phyloP scores from a whole-genome alignment of 805 yeast species.

The Myxozyma monticola region DNA sequence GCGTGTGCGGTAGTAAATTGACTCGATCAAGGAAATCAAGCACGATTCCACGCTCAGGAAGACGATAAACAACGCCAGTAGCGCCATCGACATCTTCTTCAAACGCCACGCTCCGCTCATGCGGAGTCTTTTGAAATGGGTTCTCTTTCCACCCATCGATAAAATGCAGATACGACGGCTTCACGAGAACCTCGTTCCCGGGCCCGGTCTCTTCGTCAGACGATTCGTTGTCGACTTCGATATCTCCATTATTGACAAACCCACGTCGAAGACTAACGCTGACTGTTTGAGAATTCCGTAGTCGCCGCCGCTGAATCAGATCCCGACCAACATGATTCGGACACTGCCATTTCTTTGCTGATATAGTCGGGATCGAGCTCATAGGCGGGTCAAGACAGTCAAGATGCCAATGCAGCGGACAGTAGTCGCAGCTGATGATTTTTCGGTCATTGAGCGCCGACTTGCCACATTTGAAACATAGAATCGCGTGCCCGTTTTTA shows the following conservation, averaged over 20 bases:
- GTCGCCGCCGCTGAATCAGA: slow-evolving; percentile 42
- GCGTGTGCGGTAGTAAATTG: slow-evolving; percentile 34
- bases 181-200: slow-evolving; percentile 15
- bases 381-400: slow-evolving; percentile 83
- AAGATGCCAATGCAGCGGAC: slow-evolving; percentile 81
- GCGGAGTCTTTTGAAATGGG: slow-evolving; percentile 10
- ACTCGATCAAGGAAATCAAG: slow-evolving; percentile 66
- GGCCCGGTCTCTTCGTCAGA: slow-evolving; percentile 42
- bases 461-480: slow-evolving; percentile 74
- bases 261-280: slow-evolving; percentile 60
- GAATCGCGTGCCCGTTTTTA: slow-evolving; percentile 62
- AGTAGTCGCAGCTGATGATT: slow-evolving; percentile 77
- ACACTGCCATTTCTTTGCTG: slow-evolving; percentile 86
- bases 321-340: slow-evolving; percentile 66
- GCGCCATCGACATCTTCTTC: slow-evolving; percentile 37
- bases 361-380: slow-evolving; percentile 61
- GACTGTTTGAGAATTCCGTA: slow-evolving; percentile 52
- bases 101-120: slow-evolving; percentile 24
- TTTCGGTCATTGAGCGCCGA: slow-evolving; percentile 62
- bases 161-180: slow-evolving; percentile 23
- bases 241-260: slow-evolving; percentile 54
- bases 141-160: slow-evolving; percentile 22
- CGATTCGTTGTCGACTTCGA: slow-evolving; percentile 51
- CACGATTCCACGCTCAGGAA: slow-evolving; percentile 67
- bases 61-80: slow-evolving; percentile 55